Evolutionary conservation across 176 grass and related monocot species (phyloP).

Genomic region (Otatea glauca): DNA sequence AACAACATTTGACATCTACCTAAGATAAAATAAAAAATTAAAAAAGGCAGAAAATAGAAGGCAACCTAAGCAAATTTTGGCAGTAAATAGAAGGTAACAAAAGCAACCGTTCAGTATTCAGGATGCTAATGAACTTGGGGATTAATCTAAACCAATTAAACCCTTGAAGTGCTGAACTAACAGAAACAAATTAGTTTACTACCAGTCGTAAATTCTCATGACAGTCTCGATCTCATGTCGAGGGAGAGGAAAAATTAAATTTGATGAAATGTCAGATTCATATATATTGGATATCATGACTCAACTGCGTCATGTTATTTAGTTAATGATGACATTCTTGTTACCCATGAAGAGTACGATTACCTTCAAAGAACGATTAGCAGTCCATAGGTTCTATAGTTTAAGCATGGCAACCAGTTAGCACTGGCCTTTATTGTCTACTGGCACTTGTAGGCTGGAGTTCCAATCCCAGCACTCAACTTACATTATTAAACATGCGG

Average conservation of each 20-base stretch:
- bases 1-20: conserved; percentile 18
- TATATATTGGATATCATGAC: conserved; percentile 20
- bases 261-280: conserved; percentile 27
- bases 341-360: conserved; percentile 2
- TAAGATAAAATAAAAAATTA: conserved; percentile 13
- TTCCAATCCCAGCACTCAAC: neutral
- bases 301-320: conserved; percentile 1
- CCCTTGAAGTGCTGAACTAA: conserved; percentile 1
- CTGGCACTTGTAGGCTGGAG: neutral
- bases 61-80: neutral
- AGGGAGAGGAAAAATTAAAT: neutral
- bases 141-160: conserved; percentile 21
- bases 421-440: neutral
- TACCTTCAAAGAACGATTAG: conserved; percentile 11
- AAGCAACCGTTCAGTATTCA: conserved; percentile 1
- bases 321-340: conserved; percentile 1
- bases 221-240: neutral
- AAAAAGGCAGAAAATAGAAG: neutral
- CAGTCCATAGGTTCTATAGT: conserved; percentile 10
- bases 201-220: neutral
- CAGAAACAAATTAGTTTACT: conserved; percentile 16
- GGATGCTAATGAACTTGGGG: conserved; percentile 7
- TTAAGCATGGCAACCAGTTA: conserved; percentile 24
- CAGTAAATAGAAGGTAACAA: conserved; percentile 1
- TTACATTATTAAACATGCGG: conserved; percentile 31